A percentile compares a stretch with the other conserved stretches of the same genome.
Evolutionary conservation across 1,284 basidiomycete genomes (phyloP).

Genomic region (Coniferiporia weirii): DNA sequence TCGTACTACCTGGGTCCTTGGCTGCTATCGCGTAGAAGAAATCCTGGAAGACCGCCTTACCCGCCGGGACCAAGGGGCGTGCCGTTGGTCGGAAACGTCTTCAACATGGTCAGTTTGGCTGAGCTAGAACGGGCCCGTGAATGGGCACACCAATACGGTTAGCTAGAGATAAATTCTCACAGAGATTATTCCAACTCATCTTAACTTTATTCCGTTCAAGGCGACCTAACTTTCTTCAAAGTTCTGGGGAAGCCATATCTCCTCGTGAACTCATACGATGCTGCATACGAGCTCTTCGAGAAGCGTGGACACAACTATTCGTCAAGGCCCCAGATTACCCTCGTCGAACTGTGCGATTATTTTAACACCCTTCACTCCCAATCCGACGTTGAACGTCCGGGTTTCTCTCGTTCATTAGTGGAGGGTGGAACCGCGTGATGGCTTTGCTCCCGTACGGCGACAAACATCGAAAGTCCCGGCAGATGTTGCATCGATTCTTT

Average conservation of each 20-base stretch:
- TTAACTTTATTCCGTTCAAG: background rate
- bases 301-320: conserved; percentile 10
- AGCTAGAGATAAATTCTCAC: too few species aligned
- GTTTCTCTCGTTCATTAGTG: background rate
- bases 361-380: background rate
- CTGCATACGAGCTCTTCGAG: conserved; percentile 14
- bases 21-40: background rate
- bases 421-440: conserved; percentile 1
- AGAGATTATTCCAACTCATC: too few species aligned
- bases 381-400: background rate
- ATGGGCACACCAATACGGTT: conserved; percentile 40
- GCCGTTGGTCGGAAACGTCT: conserved; percentile 39
- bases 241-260: conserved; percentile 3
- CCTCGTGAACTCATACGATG: conserved; percentile 14
- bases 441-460: conserved; percentile 5
- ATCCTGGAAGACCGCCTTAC: background rate
- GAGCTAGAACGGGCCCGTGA: conserved; percentile 38
- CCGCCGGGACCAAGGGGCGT: conserved; percentile 34
- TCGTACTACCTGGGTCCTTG: background rate
- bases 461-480: conserved; percentile 1
- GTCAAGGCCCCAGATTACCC: conserved; percentile 3
- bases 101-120: conserved; percentile 36
- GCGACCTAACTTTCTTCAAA: conserved; percentile 5
- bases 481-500: conserved; percentile 8
- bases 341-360: conserved; percentile 9